A percentile compares a stretch with the other conserved stretches of the same genome.
Conservation (phyloP, 768 basidiomycete species). For the Mycena venus region DNA sequence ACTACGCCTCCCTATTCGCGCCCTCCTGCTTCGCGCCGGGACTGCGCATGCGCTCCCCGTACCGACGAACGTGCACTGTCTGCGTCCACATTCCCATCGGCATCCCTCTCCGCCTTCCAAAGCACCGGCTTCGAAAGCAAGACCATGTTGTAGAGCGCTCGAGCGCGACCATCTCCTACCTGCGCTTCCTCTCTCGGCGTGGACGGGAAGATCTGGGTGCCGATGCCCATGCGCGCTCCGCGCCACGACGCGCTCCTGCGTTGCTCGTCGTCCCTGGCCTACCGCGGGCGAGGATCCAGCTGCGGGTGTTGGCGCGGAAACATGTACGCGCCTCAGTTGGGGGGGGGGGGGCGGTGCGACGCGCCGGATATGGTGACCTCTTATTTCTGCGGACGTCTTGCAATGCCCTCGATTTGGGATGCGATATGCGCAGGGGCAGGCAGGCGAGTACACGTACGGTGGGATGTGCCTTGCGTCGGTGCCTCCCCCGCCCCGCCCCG, state of each 20-base stretch:
- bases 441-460: neutral
- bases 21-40: neutral
- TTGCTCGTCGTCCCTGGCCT: too few relatives aligned
- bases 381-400: neutral
- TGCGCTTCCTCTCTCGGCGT: neutral
- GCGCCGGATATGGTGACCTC: neutral
- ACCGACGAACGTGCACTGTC: too few relatives aligned
- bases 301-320: too few relatives aligned
- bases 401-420: neutral
- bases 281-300: too few relatives aligned
- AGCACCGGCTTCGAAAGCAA: neutral
- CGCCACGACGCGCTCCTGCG: too few relatives aligned
- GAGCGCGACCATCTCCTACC: neutral
- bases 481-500: too few relatives aligned
- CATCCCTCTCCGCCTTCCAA: neutral
- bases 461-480: neutral
- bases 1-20: neutral
- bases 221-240: neutral
- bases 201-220: neutral
- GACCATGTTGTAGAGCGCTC: neutral
- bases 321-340: neutral
- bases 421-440: neutral
- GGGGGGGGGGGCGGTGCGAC: too few relatives aligned
- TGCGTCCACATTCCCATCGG: neutral
- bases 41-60: neutral